Base-by-base conservation (phyloP, 345 rosid species). In the Boechera divaricarpa region DNA sequence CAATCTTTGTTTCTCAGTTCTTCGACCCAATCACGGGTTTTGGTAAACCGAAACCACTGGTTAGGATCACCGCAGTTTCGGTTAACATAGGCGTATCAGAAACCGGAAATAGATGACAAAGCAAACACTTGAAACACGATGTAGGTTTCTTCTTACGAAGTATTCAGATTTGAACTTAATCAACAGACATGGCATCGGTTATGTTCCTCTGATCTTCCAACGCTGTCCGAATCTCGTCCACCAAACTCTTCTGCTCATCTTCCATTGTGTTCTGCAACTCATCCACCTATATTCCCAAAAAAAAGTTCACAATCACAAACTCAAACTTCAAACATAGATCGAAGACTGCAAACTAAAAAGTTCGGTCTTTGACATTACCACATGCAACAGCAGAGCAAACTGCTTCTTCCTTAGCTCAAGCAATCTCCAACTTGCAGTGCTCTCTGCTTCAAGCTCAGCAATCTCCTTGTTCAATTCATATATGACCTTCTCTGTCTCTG, bases 341-440 rank as follows among this genome's bases (percentile, higher is more conserved):
- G 45, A 28, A 51, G 10, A 56, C 21, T 29, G 13, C n/a, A 56
- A 75, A 61, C 18, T 10, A 66, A 74, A 38, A 54, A 13, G 7
- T 5, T 57, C 7, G 2, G 39, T 13, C 74, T 59, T 62, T 32
- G 8, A 77, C 88, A 80, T 70, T 90, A 92, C 98, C 98, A 90
- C 90, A 55, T 94, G 98, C 87, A 94, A 76, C 38, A 94, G 63
- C 5, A 94, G 86, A 42, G 91, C 89, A 83, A 94, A 92, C 79
- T 94, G 98, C 65, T 94, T 94, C 84, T 90, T 94, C 59, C 98
- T 88, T 29, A 94, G 89, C 87, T 94, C 98, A 76, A 92, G 84
- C 79, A 94, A 85, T 80, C 98, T 88, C 36, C 97, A 90, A 76
- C 89, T 85, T 8, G 97, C 91, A 32, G 89, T 85, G 74, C 83